Conservation (phyloP, 805 yeast genomes). For the Pichia heedii region DNA sequence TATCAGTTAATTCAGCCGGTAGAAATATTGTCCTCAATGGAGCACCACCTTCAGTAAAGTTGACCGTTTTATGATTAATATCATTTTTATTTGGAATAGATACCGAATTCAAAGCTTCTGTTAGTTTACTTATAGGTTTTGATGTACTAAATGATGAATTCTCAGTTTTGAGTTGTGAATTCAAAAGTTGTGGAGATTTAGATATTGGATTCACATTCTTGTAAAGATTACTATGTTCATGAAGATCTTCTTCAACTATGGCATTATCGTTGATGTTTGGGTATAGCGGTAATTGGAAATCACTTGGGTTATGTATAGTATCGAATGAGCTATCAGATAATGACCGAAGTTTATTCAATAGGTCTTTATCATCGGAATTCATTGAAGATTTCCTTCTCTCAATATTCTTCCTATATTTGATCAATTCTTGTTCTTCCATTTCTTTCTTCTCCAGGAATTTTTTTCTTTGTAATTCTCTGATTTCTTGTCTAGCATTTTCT, state of each 20-base stretch:
- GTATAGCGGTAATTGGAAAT: slow-evolving; percentile 11
- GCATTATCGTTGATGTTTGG: slow-evolving; percentile 14
- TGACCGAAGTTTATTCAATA: slow-evolving; percentile 18
- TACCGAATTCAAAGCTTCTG: background rate
- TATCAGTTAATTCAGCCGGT: slow-evolving; percentile 34
- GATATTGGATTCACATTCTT: background rate
- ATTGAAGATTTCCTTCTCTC: slow-evolving; percentile 13
- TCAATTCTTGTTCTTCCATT: slow-evolving; percentile 8
- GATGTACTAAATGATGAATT: background rate
- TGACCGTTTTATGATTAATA: slow-evolving; percentile 30
- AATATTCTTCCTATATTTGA: slow-evolving; percentile 2
- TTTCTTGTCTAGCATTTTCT: slow-evolving; percentile 16
- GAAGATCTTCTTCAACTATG: slow-evolving; percentile 8
- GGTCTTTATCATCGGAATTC: slow-evolving; percentile 12
- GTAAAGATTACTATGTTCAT: background rate
- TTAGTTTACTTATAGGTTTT: background rate
- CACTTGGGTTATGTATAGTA: slow-evolving; percentile 6
- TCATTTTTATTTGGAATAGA: background rate
- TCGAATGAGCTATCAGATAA: slow-evolving; percentile 17
- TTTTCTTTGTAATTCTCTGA: slow-evolving; percentile 16
- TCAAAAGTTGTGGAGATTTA: slow-evolving; percentile 3
- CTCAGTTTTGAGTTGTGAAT: background rate
- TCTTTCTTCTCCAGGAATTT: slow-evolving; percentile 15
- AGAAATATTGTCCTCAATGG: slow-evolving; percentile 45
- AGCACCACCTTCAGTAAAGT: slow-evolving; percentile 46